A percentile compares a stretch with the other conserved stretches of the same genome.
These are phyloP conservation scores for Starmerella apis DNA, from an alignment of 805 yeast species.

Conservation along the genomic window DNA sequence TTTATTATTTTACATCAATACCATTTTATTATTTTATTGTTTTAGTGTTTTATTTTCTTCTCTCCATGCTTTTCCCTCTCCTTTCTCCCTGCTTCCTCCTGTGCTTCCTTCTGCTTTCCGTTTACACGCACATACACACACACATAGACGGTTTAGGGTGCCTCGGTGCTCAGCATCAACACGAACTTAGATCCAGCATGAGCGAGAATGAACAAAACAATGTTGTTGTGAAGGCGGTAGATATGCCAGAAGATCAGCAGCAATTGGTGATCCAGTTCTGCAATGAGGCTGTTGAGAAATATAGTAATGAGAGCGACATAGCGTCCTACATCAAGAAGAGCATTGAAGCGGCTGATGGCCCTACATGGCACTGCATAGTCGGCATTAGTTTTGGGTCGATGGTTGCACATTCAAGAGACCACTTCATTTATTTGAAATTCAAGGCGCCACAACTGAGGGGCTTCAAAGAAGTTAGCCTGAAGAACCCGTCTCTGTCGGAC, in stretches of 20 bases:
- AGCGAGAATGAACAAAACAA: slow-evolving; percentile 5
- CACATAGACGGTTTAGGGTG: slow-evolving; percentile 7
- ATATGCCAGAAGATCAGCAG: slow-evolving; percentile 25
- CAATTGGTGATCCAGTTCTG: slow-evolving; percentile 27
- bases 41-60: background rate
- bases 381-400: slow-evolving; percentile 52
- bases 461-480: slow-evolving; percentile 23
- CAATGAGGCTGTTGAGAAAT: slow-evolving; percentile 37
- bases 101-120: too few species aligned
- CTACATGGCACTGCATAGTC: slow-evolving; percentile 56
- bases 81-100: too few species aligned
- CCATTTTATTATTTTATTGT: background rate
- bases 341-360: slow-evolving; percentile 45
- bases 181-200: background rate
- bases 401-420: slow-evolving; percentile 48
- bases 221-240: slow-evolving; percentile 23
- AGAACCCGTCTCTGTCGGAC: slow-evolving; percentile 30
- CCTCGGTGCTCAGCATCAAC: background rate
- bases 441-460: slow-evolving; percentile 32
- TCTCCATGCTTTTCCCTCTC: background rate
- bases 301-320: slow-evolving; percentile 43
- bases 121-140: too few species aligned
- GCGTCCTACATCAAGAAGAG: slow-evolving; percentile 51
- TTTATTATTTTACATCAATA: too few species aligned
- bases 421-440: slow-evolving; percentile 46